Base-by-base conservation (phyloP, 164 flowering plant genomes). In the Magnolia changhungtana region DNA sequence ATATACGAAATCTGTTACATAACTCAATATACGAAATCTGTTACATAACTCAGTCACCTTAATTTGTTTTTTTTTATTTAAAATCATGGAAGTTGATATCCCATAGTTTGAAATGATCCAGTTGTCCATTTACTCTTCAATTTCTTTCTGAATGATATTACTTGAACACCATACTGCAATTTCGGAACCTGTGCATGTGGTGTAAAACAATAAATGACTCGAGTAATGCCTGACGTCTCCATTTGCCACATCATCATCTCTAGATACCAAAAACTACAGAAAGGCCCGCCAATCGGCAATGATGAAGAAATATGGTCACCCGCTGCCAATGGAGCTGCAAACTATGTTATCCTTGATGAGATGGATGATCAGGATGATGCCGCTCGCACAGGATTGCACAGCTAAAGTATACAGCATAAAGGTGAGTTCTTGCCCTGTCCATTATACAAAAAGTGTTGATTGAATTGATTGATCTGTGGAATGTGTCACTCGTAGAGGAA, bases 271-370 rank as follows among this genome's bases (percentile, higher is more conserved):
- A 93, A 92, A 79, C 88, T 92, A 27, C 90, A 89, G 67, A 86
- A 85, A 77, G 82, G 85, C 55, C 85, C 83, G 7, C 45, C 29
- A 50, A 75, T 72, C 79, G 87, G 74, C 73, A 82, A 79, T 74
- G 85, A 75, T 69, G 78, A 27, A 37, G 71, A 66, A 45, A 70
- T 66, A 18, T 82, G 75, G 45, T 78, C 85, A 55, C 77, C 51
- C 49, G 8, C 84, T 50, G 69, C 74, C 2, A 87, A 78, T 82
- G 82, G 66, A 59, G 77, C 87, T 74, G 89, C 90, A 58, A 93
- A 86, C 76, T 95, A 95, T 87, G 97, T 87, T 61, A 93, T 95
- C 80, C 94, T 95, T 50, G 97, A 92, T 72, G 92, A 92, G 86
- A 81, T 83, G 86, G 95, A 95, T 67, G 97, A 89, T 78, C 89